phyloP scores from a whole-genome alignment of 768 basidiomycete genomes.

The Rhizopogon rudus region DNA sequence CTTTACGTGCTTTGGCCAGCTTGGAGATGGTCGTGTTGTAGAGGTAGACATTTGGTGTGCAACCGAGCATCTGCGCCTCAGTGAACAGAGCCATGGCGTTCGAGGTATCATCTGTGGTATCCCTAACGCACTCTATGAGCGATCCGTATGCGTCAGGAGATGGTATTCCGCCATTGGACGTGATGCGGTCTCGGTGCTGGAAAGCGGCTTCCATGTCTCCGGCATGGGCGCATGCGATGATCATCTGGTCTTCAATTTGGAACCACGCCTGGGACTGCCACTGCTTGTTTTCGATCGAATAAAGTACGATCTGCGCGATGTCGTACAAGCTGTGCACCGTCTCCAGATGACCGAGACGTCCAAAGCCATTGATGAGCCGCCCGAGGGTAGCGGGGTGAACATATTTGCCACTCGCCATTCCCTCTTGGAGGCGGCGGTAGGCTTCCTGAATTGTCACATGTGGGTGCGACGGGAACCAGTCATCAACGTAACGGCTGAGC shows the following conservation, averaged over 20 bases:
- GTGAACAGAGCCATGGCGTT: slow-evolving; percentile 82
- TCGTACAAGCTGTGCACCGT: slow-evolving; percentile 65
- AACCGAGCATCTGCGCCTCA: slow-evolving; percentile 66
- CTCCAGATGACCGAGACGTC: slow-evolving; percentile 54
- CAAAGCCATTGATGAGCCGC: slow-evolving; percentile 62
- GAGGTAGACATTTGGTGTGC: slow-evolving; percentile 78
- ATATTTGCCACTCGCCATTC: slow-evolving; percentile 29
- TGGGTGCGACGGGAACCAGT: slow-evolving; percentile 24
- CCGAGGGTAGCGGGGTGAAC: slow-evolving; percentile 52
- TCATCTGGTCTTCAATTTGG: slow-evolving; percentile 82
- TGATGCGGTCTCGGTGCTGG: slow-evolving; percentile 70
- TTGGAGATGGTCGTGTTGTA: slow-evolving; percentile 98
- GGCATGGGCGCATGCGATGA: slow-evolving; percentile 77
- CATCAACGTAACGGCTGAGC: slow-evolving; percentile 28
- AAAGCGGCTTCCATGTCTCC: slow-evolving; percentile 80
- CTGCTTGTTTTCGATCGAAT: slow-evolving; percentile 35
- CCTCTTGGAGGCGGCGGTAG: slow-evolving; percentile 45
- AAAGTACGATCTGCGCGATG: slow-evolving; percentile 58
- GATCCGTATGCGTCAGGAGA: slow-evolving; percentile 90
- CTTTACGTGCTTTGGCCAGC: slow-evolving; percentile 90
- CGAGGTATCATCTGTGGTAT: slow-evolving; percentile 92
- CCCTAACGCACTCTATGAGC: slow-evolving; percentile 80
- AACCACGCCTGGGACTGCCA: slow-evolving; percentile 64
- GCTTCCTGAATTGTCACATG: slow-evolving; percentile 32
- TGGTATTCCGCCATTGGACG: slow-evolving; percentile 73